These are phyloP conservation scores for Hypoxylon sp. DNA, from an alignment of 2,329 filamentous ascomycete species.

Conservation along the genomic window DNA sequence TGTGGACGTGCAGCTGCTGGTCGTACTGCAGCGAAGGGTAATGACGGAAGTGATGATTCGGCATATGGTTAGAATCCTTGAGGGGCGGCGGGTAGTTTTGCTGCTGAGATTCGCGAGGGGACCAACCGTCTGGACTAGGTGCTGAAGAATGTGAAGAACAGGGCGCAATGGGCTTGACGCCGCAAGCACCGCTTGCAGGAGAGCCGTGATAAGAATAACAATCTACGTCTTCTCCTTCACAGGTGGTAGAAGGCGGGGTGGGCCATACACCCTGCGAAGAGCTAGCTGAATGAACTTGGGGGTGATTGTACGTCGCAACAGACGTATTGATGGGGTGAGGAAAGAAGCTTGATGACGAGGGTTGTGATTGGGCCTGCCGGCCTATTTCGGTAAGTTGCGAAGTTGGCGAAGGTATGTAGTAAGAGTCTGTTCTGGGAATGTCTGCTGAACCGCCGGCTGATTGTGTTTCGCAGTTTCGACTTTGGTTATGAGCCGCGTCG, in stretches of 20 bases:
- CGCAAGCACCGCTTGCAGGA: conserved; percentile 45
- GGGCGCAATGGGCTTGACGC: conserved; percentile 22
- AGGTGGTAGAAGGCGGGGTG: conserved; percentile 56
- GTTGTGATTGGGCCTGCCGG: conserved; percentile 33
- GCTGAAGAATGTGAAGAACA: conserved; percentile 32
- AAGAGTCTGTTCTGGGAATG: conserved; percentile 30
- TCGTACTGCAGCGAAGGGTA: conserved; percentile 31
- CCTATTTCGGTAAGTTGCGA: conserved; percentile 40
- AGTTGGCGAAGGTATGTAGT: conserved; percentile 42
- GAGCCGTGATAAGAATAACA: conserved; percentile 56
- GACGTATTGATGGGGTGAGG: conserved; percentile 34
- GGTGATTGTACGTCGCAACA: conserved; percentile 40
- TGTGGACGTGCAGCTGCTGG: conserved; percentile 33
- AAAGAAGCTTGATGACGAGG: conserved; percentile 29
- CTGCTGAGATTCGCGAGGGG: conserved; percentile 40
- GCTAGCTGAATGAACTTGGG: conserved; percentile 45
- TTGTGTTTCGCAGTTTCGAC: conserved; percentile 48
- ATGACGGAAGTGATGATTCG: conserved; percentile 25
- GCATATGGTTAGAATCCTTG: conserved; percentile 27
- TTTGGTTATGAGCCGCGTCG: conserved; percentile 29
- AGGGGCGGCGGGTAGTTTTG: conserved; percentile 35
- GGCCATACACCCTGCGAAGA: conserved; percentile 52
- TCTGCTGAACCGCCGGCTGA: conserved; percentile 39
- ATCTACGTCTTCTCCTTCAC: conserved; percentile 58
- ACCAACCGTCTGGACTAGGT: conserved; percentile 55